Percentiles rank a stretch among this genome's conserved stretches.
Evolutionary conservation across 768 basidiomycete species (phyloP).

Genomic region (Tulasnella sp.): DNA sequence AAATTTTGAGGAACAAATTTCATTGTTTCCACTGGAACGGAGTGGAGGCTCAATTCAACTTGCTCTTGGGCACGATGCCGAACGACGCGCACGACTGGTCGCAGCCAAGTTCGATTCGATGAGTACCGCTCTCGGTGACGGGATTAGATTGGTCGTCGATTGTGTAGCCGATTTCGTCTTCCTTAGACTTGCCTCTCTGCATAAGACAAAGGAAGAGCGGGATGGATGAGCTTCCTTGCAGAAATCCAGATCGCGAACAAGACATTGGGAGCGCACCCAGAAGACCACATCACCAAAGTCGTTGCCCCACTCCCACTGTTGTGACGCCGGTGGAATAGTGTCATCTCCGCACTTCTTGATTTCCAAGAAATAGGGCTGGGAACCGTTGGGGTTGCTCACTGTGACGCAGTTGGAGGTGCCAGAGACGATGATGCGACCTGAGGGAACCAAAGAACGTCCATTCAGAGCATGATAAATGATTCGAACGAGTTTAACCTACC

Average conservation of each 20-base stretch:
- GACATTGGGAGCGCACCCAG: not conserved
- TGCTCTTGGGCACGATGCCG: not conserved
- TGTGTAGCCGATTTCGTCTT: not conserved
- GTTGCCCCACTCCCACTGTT: not conserved
- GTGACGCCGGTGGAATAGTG: not conserved
- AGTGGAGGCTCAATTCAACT: not conserved
- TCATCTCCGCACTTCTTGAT: not conserved
- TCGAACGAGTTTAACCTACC: not conserved
- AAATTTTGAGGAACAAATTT: not conserved
- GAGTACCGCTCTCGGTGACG: not conserved
- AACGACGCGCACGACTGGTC: not conserved
- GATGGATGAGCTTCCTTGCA: not conserved
- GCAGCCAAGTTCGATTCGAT: not conserved
- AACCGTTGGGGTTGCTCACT: not conserved
- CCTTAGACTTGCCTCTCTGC: not conserved
- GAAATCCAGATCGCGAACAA: not conserved
- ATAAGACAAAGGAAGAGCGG: not conserved
- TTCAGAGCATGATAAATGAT: not conserved
- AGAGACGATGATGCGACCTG: slow-evolving; percentile 10
- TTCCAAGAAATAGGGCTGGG: not conserved
- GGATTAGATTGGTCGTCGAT: slow-evolving; percentile 1
- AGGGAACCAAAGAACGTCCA: not conserved
- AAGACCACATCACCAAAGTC: slow-evolving; percentile 6
- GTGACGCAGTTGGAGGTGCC: slow-evolving; percentile 4
- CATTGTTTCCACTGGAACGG: not conserved